Conservation (phyloP, 352 stramenopile genomes). For the Phytopythium litorale region DNA sequence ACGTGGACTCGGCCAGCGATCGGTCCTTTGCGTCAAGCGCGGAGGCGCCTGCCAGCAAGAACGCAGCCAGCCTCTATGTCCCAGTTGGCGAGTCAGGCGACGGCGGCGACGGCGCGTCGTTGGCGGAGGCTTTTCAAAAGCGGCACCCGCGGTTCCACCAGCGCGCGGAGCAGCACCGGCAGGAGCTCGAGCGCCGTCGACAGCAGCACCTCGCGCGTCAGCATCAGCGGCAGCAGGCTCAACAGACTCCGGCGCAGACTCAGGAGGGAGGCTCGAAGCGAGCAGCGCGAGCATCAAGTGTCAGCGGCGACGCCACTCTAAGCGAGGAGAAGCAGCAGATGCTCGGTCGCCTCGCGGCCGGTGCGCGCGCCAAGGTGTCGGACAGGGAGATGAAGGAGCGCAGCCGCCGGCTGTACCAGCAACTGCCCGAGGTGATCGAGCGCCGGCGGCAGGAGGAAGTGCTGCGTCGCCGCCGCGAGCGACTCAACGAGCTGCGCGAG, state of each 20-base stretch:
- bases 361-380: conserved; percentile 53
- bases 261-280: conserved; percentile 1
- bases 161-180: conserved; percentile 13
- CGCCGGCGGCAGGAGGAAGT: conserved; percentile 71
- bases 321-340: conserved; percentile 25
- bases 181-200: conserved; percentile 21
- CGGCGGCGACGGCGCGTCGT: conserved; percentile 18
- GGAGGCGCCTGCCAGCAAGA: not conserved
- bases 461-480: conserved; percentile 52
- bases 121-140: conserved; percentile 58
- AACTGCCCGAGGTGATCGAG: conserved; percentile 73
- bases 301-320: conserved; percentile 1
- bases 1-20: conserved; percentile 2
- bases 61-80: not conserved
- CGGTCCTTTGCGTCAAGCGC: not conserved
- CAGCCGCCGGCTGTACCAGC: conserved; percentile 55
- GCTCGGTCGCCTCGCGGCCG: conserved; percentile 42
- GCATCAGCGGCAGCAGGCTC: conserved; percentile 12
- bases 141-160: conserved; percentile 56
- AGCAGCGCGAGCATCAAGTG: not conserved
- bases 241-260: conserved; percentile 10
- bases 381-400: conserved; percentile 63
- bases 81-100: conserved; percentile 3
- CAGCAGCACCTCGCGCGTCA: conserved; percentile 29
- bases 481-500: conserved; percentile 59